Base-by-base conservation (phyloP, 2,329 filamentous ascomycete genomes). In the Apiospora arundinis region DNA sequence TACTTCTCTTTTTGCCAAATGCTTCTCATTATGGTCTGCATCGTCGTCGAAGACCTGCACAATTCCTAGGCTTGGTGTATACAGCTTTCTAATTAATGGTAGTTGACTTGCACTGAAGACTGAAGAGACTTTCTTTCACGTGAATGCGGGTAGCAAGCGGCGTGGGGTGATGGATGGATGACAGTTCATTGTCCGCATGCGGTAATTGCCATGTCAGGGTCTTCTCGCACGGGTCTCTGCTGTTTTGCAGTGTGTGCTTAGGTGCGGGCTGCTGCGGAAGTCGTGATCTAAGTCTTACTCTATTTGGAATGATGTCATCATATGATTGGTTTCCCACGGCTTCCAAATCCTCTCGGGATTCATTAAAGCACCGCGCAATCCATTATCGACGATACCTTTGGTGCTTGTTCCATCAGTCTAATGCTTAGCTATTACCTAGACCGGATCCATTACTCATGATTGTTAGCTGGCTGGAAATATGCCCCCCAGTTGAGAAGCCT, bases 221-320 rank as follows among this genome's bases (percentile, higher is more conserved):
- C 52, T 60, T 60, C 52, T 37, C 52, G 52, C 52, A 63, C 56
- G 56, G 56, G 56, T 40, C 32, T 40, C 28, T 40, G 28, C 16
- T 3, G 18, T 8, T 40, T 63, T 60, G 32, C 4, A 63, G 40
- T 40, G 32, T 18, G 56, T 40, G 45, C 32, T 6, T 46, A 6
- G 14, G 16, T 46, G 52, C 56, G 56, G 56, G 40, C 56, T 40
- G 28, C 56, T 63, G 56, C 56, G 56, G 56, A 63, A 32, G 52
- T 18, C 25, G 56, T 40, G 56, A 63, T 63, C 56, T 63, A 40
- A 60, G 56, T 40, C 32, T 63, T 63, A 40, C 56, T 63, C 32
- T 40, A 63, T 63, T 63, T 63, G 56, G 56, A 60, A 40, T 63
- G 56, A 63, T 63, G 56, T 63, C 56, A 63, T 63, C 28, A 40